Evolutionary conservation across 2,329 filamentous ascomycete species (phyloP).

Genomic region (Mycosphaerella sp.): DNA sequence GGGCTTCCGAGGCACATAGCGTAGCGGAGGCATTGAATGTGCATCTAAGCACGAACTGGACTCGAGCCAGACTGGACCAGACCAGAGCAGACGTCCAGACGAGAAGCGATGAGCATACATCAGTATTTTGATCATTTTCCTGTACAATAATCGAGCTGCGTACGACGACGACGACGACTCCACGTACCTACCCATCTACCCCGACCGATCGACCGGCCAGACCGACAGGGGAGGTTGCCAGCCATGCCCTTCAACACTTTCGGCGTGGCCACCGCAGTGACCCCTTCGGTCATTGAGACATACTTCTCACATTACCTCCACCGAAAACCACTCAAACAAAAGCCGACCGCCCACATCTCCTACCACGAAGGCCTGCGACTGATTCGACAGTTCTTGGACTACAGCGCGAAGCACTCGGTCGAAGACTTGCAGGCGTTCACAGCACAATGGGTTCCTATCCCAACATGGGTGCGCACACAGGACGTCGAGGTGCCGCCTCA

Average conservation of each 20-base stretch:
- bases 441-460: slow-evolving; percentile 81
- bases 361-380: slow-evolving; percentile 90
- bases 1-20: not conserved
- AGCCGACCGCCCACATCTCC: slow-evolving; percentile 82
- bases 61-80: not conserved
- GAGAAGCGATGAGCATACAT: not conserved
- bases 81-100: not conserved
- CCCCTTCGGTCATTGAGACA: slow-evolving; percentile 80
- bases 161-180: not conserved
- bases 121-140: not conserved
- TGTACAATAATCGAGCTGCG: not conserved
- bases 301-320: slow-evolving; percentile 87
- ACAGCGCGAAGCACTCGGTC: slow-evolving; percentile 81
- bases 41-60: not conserved
- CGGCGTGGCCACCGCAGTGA: slow-evolving; percentile 73
- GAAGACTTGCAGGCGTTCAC: slow-evolving; percentile 93
- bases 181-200: not conserved
- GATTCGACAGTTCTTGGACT: slow-evolving; percentile 76
- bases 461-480: slow-evolving; percentile 79
- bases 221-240: not conserved
- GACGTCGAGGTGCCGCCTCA: slow-evolving; percentile 58
- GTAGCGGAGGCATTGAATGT: not conserved
- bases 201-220: not conserved
- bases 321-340: slow-evolving; percentile 65
- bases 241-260: slow-evolving; percentile 68